phyloP scores from a whole-genome alignment of 2,329 filamentous ascomycete species.

The Xylariaceae sp. region DNA sequence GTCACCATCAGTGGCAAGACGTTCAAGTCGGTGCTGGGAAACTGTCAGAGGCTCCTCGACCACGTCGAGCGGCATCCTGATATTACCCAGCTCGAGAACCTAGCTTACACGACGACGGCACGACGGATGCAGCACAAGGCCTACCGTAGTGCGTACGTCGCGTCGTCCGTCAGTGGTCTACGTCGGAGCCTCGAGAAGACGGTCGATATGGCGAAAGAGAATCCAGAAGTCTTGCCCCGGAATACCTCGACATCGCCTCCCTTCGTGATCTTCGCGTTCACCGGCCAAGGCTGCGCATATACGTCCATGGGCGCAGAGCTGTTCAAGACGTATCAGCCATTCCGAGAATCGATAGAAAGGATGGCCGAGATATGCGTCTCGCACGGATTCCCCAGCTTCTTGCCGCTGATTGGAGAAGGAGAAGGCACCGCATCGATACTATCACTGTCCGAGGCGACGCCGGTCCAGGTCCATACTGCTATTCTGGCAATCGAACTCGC shows the following conservation, averaged over 20 bases:
- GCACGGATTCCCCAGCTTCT: slow-evolving; percentile 31
- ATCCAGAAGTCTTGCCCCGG: too few species aligned
- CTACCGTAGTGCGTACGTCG: not conserved
- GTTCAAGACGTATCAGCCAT: not conserved
- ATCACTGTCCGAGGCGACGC: too few species aligned
- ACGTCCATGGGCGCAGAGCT: not conserved
- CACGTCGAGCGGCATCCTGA: slow-evolving; percentile 45
- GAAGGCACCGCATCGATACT: too few species aligned
- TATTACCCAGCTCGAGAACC: slow-evolving; percentile 28
- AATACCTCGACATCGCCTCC: not conserved
- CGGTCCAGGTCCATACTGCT: too few species aligned
- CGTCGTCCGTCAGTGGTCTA: not conserved
- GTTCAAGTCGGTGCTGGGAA: slow-evolving; percentile 46
- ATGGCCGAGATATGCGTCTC: too few species aligned
- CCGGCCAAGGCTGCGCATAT: not conserved
- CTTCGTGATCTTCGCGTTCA: not conserved
- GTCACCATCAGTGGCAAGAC: slow-evolving; percentile 49
- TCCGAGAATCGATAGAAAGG: not conserved
- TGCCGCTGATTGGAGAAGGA: slow-evolving; percentile 31
- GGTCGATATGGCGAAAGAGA: not conserved
- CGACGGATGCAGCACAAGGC: not conserved
- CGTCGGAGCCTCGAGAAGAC: not conserved
- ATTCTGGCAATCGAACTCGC: slow-evolving; percentile 47
- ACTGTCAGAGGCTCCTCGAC: slow-evolving; percentile 44
- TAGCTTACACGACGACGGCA: not conserved